phyloP scores from a whole-genome alignment of 331 rosid species.

The Saraca asoca region DNA sequence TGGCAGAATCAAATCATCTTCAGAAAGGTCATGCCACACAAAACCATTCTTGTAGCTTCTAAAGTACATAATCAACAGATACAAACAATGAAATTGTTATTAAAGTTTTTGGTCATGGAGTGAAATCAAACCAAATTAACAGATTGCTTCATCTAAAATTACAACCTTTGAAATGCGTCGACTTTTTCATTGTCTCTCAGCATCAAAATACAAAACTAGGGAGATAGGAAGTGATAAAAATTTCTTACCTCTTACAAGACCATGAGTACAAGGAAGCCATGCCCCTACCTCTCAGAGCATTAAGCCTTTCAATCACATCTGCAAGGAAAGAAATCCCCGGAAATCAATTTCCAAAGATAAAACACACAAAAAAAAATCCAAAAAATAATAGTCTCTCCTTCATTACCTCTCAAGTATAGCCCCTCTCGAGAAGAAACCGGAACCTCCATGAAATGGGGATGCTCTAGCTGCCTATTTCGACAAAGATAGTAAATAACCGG shows the following conservation, averaged over 20 bases:
- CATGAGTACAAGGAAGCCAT: slow-evolving; percentile 81
- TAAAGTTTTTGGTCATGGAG: slow-evolving; percentile 4
- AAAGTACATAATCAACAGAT: slow-evolving; percentile 34
- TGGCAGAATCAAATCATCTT: slow-evolving; percentile 75
- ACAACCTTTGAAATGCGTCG: not conserved
- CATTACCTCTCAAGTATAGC: slow-evolving; percentile 69
- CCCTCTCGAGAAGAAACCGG: slow-evolving; percentile 67
- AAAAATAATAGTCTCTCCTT: not conserved
- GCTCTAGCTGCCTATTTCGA: slow-evolving; percentile 81
- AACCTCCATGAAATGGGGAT: slow-evolving; percentile 97
- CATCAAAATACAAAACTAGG: slow-evolving; percentile 4
- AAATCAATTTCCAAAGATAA: no score
- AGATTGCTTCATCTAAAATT: slow-evolving; percentile 13
- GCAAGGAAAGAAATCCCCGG: slow-evolving; percentile 39
- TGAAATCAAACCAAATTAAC: slow-evolving; percentile 30
- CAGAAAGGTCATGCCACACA: slow-evolving; percentile 92
- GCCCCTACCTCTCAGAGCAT: slow-evolving; percentile 84
- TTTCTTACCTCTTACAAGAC: slow-evolving; percentile 84
- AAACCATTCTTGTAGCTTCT: slow-evolving; percentile 87
- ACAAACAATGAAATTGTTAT: slow-evolving; percentile 12
- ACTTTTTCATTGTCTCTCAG: slow-evolving; percentile 21
- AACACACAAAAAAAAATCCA: not conserved
- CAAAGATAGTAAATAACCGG: slow-evolving; percentile 82
- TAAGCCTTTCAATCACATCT: slow-evolving; percentile 81
- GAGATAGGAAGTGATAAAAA: slow-evolving; percentile 18